Evolutionary conservation across 345 rosid genomes (phyloP), one percentile per base, ranked within the genome.

Genomic region (Theobroma cacao): DNA sequence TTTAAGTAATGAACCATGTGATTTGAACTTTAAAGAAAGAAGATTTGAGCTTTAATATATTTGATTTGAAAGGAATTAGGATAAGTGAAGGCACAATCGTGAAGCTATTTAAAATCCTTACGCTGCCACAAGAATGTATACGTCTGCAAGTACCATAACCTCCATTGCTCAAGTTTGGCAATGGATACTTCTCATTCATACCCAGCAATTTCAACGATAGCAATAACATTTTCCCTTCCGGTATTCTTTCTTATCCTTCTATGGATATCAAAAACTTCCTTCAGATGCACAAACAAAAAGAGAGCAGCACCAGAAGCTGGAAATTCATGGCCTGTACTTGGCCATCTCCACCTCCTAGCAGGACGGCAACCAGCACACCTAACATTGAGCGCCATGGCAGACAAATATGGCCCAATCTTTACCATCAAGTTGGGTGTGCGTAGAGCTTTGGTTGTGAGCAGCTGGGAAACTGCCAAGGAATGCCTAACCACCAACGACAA

Each of bases 271-370:
- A 68, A 43, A 15, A 24, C 1, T 13, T 11, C 14, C 11, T 41
- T 9, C 0, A 38, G 48, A n/a, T 38, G 38, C 48, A 38, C 18
- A 38, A 65, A 24, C 15, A 33, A 30, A 24, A 67, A 13, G 60
- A 71, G 68, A 10, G 13, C 38, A 22, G 53, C 52, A 36, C 77
- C 77, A 0, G 8, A 36, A 56, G n/a, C 33, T 4, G 76, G 75
- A 4, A 86, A 91, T 0, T 80, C 88, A 8, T 85, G 92, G 92
- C 91, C 90, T 13, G 40, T 90, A 30, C 75, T 88, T 20, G 92
- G 93, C 76, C 93, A 91, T 58, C 90, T 90, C 30, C 89, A 81
- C 80, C 87, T 80, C 41, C 72, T 87, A 41, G 67, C 67, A 15
- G 33, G 84, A 87, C 13, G 82, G 81, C 10, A 85, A 87, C 30